Base-by-base conservation (phyloP, 495 filamentous ascomycete species). In the Tirmania nivea region DNA sequence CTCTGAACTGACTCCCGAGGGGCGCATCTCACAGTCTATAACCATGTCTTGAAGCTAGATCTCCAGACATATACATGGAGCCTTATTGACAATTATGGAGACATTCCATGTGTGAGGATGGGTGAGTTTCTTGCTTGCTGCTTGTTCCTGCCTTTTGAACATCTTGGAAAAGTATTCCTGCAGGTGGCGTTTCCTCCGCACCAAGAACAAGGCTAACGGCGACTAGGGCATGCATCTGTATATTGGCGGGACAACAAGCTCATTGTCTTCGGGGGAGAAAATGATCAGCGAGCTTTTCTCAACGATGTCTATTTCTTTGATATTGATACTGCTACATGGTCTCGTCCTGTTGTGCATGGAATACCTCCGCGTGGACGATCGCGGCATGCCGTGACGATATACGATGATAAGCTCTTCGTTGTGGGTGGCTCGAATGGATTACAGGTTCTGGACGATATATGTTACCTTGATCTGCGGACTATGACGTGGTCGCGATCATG, bases 101-200 rank as follows among this genome's bases (percentile, higher is more conserved):
- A 96, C 66, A 97, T 97, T 55, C 90, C 90, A 5, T 90, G 92
- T 17, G 90, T 97, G 34, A 78, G 90, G 62, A 96, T 97, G 90
- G 90, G 89, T 92, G 70, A 54, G 75, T 65, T 49, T 54, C 19
- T 34, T 34, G 11, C 20, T 17, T 34, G 21, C 6, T 36, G 34
- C n/a, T 4, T 50, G 39, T 8, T 39, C 34, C 6, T 34, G 10
- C 17, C 8, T 51, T 12, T 25, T 35, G 16, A 21, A 52, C 0
- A 9, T 21, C 20, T 37, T 10, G 39, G 34, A 17, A 52, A 59
- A 54, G 54, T 52, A 34, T 35, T 34, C 48, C 51, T 31, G n/a
- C n/a, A n/a, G n/a, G n/a, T n/a, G n/a, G n/a, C n/a, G 47, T 50
- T 20, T 21, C 51, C 49, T 10, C 34, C 12, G 34, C n/a, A 34